A percentile compares a stretch with the other conserved stretches of the same genome.
Evolutionary conservation across 179 eudicot species (phyloP).

Genomic region (Drosera spatulata): DNA sequence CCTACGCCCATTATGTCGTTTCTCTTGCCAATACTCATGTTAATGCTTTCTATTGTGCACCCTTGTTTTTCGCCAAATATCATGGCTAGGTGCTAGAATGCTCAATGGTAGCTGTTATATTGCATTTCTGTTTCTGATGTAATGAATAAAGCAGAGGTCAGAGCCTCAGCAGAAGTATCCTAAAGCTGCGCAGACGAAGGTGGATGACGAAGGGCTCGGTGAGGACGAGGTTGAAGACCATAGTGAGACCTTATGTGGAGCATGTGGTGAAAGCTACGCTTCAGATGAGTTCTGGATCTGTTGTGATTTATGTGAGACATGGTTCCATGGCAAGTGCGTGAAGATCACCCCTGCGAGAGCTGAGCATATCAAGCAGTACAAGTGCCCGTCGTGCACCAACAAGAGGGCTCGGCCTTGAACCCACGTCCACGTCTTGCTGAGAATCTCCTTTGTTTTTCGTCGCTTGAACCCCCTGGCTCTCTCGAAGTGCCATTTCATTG

Average conservation of each 20-base stretch:
- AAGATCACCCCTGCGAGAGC: slow-evolving; percentile 89
- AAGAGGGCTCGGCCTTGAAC: slow-evolving; percentile 53
- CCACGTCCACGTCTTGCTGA: too few relatives aligned
- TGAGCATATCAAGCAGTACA: slow-evolving; percentile 86
- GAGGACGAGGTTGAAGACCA: slow-evolving; percentile 67
- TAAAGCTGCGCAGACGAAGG: slow-evolving; percentile 19
- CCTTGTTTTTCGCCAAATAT: background rate
- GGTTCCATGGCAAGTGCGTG: slow-evolving; percentile 94
- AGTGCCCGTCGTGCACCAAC: slow-evolving; percentile 85
- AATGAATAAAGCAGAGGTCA: slow-evolving; percentile 15
- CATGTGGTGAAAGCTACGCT: slow-evolving; percentile 66
- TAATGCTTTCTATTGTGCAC: background rate
- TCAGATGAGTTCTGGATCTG: slow-evolving; percentile 85
- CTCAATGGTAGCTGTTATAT: background rate
- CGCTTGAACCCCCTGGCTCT: background rate
- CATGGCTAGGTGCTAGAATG: background rate
- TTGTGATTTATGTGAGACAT: slow-evolving; percentile 83
- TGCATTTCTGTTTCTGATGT: background rate
- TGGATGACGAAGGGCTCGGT: slow-evolving; percentile 23
- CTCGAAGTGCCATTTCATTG: too few relatives aligned
- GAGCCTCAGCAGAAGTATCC: slow-evolving; percentile 32
- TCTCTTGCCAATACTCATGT: too few relatives aligned
- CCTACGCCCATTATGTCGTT: too few relatives aligned
- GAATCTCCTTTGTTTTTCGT: background rate
- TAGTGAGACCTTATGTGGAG: slow-evolving; percentile 75